Conservation (phyloP, 2,329 filamentous ascomycete genomes). For the Emergomyces orientalis region DNA sequence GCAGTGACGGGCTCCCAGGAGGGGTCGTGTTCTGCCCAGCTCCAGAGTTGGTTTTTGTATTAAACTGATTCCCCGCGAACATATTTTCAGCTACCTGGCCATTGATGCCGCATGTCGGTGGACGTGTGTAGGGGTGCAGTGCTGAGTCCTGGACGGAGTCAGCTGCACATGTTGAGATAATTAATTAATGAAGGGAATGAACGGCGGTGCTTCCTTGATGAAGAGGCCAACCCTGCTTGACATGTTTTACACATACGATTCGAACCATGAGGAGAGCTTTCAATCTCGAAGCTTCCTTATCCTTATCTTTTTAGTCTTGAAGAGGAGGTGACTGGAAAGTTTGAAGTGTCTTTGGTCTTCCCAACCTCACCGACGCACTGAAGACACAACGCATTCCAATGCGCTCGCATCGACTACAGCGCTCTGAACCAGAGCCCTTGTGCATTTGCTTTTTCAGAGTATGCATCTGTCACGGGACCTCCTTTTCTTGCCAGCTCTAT, state of each 20-base stretch:
- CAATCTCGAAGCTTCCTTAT: neutral
- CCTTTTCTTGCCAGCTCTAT: slow-evolving; percentile 3
- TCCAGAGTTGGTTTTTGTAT: neutral
- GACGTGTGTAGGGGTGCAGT: neutral
- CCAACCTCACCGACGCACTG: neutral
- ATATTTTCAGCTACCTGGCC: neutral
- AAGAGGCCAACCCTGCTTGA: neutral
- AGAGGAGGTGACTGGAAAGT: neutral
- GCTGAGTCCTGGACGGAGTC: neutral
- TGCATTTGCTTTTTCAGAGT: slow-evolving; percentile 3
- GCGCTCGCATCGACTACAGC: neutral
- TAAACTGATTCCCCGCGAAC: neutral
- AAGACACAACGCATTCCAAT: neutral
- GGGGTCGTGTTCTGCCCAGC: neutral
- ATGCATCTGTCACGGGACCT: slow-evolving; percentile 1
- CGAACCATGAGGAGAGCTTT: too few species aligned
- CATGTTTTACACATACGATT: neutral
- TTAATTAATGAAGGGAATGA: neutral
- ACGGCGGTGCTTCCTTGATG: neutral
- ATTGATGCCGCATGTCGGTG: neutral
- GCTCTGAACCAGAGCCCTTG: neutral
- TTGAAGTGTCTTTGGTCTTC: neutral
- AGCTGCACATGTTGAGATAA: neutral
- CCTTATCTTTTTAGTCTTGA: neutral
- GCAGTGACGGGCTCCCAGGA: neutral